phyloP scores from a whole-genome alignment of 805 yeast species.

The Ogataea salicorniae region DNA sequence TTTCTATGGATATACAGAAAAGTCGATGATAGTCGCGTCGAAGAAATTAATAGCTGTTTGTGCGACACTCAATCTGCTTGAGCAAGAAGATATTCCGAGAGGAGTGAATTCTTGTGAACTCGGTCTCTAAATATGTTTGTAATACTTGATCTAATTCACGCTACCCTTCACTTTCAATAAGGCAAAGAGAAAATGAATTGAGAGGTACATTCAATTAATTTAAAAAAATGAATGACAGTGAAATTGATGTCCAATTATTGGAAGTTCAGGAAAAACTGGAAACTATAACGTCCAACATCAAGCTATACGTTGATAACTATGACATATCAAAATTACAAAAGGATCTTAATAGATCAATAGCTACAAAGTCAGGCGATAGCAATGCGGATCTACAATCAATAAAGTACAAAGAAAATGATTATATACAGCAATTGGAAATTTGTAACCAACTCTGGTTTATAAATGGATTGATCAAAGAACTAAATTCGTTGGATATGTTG shows the following conservation, averaged over 20 bases:
- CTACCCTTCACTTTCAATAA: no score
- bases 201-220: not conserved
- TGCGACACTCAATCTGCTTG: not conserved
- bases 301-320: slow-evolving; percentile 5
- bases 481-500: slow-evolving; percentile 9
- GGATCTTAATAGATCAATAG: slow-evolving; percentile 6
- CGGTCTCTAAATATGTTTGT: not conserved
- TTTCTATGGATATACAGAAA: not conserved
- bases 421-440: slow-evolving; percentile 23
- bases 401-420: slow-evolving; percentile 14
- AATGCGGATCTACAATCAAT: not conserved
- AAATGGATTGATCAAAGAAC: slow-evolving; percentile 25
- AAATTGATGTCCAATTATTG: not conserved
- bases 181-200: no score
- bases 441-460: slow-evolving; percentile 30
- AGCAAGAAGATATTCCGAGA: not conserved
- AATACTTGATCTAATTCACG: not conserved
- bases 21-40: not conserved
- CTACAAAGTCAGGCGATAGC: not conserved
- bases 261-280: not conserved
- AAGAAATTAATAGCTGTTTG: not conserved
- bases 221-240: not conserved
- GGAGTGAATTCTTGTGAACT: not conserved
- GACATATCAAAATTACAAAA: slow-evolving; percentile 8
- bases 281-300: not conserved